Evolutionary conservation across 2,329 filamentous ascomycete species (phyloP), one percentile per base, ranked within the genome.

Genomic region (Cordyceps farinosa): DNA sequence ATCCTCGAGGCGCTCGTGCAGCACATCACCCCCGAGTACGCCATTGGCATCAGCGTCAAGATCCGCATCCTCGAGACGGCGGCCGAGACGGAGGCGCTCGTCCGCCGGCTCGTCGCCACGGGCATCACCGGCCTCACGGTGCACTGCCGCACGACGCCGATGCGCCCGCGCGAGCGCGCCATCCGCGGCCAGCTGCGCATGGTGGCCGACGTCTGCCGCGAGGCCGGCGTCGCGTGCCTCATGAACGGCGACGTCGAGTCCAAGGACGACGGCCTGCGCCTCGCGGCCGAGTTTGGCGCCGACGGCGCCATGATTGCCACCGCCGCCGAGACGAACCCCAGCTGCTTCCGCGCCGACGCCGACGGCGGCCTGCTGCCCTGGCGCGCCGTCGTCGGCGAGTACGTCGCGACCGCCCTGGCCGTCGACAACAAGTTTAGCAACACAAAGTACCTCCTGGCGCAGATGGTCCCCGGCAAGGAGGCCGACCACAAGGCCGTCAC

Each of bases 251-350:
- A 99, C 71, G 92, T 99, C 0, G 86, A 83, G 61, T 86, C 81
- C 44, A 85, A 90, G 61, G 89, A 91, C 57, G 81, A 96, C 64
- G 94, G 88, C 0, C 72, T 90, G 8, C 74, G 80, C 64, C 81
- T 99, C 7, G 88, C 92, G 65, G 71, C 84, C 32, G 89, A 97
- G 73, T 97, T 85, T 72, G 89, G 88, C n/a, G 90, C 90, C 6
- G 93, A 98, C 71, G 94, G 93, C 6, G 95, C 91, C 65, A 99
- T 99, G 95, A 98, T 99, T 70, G 95, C 95, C 10, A 95, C 92
- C 3, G 85, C 91, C 3, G 95, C 95, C 1, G 95, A 99, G 79
- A 86, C 88, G 67, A 99, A 99, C 72, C 86, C 92, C 3, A 96
- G 91, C 67, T 93, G 90, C 71, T 99, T 99, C 80, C 84, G 90